A percentile compares a stretch with the other conserved stretches of the same genome.
These are phyloP conservation scores for Ustilago shanxiensis DNA, from an alignment of 1,284 basidiomycete species.

Conservation along the genomic window DNA sequence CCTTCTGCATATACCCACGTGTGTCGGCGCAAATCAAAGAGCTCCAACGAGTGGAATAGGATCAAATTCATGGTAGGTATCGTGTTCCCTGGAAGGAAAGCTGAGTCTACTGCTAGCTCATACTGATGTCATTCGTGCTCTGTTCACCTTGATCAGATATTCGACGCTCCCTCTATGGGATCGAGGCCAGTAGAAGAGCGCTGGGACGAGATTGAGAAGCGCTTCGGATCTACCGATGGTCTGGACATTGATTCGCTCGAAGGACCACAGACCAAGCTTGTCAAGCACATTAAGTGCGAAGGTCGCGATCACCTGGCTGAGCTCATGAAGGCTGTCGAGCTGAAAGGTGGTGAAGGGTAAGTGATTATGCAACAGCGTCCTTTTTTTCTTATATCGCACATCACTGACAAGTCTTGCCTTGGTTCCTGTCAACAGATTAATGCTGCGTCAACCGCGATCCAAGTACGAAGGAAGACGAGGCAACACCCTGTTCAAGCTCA, in stretches of 20 bases:
- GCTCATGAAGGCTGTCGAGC: conserved; percentile 75
- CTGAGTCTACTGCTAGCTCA: not conserved
- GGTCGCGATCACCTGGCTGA: conserved; percentile 75
- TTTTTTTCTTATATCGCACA: not conserved
- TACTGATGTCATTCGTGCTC: not conserved
- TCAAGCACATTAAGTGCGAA: conserved; percentile 74
- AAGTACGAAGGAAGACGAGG: conserved; percentile 76
- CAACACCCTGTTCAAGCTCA: conserved; percentile 76
- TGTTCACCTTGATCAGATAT: conserved; percentile 72
- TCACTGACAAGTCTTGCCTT: not conserved
- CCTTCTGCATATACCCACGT: conserved; percentile 68
- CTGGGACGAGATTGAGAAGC: conserved; percentile 72
- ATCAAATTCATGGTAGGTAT: conserved; percentile 76
- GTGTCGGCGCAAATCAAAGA: conserved; percentile 76
- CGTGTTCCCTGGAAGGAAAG: not conserved
- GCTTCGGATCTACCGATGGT: conserved; percentile 72
- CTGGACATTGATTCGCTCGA: conserved; percentile 33
- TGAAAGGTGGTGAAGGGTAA: conserved; percentile 76
- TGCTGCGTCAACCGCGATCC: conserved; percentile 76
- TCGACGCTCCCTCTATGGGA: conserved; percentile 77
- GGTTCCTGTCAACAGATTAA: conserved; percentile 70
- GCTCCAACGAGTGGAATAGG: conserved; percentile 75
- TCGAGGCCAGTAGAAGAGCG: conserved; percentile 76
- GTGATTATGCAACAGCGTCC: conserved; percentile 5
- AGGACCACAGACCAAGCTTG: conserved; percentile 73